Percentiles rank a stretch among this genome's conserved stretches.
Conservation (phyloP, 306 rosid species). For the Prinsepia uniflora region DNA sequence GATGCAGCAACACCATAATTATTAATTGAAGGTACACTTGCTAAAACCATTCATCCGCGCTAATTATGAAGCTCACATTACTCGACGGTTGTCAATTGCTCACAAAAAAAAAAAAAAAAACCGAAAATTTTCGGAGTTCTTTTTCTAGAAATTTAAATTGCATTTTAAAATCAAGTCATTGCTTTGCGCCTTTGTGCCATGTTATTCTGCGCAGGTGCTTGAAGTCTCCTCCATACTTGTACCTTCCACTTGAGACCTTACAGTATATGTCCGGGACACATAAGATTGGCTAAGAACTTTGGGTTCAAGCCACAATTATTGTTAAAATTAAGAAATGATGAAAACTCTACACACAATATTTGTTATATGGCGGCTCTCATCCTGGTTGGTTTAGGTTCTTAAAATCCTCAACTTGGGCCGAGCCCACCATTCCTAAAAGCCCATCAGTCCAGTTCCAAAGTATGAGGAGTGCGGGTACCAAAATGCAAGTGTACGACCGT, state of each 20-base stretch:
- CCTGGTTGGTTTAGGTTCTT: neutral
- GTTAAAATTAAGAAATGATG: slow-evolving; percentile 1
- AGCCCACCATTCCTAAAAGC: neutral
- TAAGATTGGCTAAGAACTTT: neutral
- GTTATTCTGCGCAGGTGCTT: neutral
- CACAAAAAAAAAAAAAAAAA: too few relatives aligned
- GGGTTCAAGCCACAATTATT: neutral
- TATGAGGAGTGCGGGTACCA: too few relatives aligned
- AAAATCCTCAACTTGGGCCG: neutral
- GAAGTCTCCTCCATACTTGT: neutral
- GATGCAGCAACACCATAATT: slow-evolving; percentile 46
- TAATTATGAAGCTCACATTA: neutral
- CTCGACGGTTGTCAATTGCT: neutral
- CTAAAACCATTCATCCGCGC: neutral
- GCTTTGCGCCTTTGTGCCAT: slow-evolving; percentile 1
- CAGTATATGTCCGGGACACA: neutral
- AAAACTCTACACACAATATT: neutral
- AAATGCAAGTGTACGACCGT: too few relatives aligned
- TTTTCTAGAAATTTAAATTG: too few relatives aligned
- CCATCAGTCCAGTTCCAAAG: too few relatives aligned
- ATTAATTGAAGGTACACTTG: slow-evolving; percentile 56
- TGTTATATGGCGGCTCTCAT: neutral
- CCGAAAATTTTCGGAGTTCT: too few relatives aligned
- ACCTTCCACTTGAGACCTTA: slow-evolving; percentile 1
- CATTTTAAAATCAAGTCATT: neutral